Evolutionary conservation across 2,329 filamentous ascomycete genomes (phyloP), one percentile per base, ranked within the genome.

Genomic region (Shiraia bambusicola): DNA sequence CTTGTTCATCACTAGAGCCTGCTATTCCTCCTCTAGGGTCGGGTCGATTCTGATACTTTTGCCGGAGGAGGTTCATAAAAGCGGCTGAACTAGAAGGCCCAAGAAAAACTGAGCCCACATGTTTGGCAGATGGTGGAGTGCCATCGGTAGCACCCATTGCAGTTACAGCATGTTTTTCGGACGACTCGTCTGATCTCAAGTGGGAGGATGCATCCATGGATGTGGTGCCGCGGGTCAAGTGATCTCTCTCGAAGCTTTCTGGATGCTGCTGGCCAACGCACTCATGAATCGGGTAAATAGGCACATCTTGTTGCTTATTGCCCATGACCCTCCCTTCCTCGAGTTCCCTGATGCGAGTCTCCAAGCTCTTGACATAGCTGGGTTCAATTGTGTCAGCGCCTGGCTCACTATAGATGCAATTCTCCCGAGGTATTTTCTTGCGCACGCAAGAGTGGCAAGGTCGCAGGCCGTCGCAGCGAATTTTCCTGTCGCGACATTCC

Each of bases 401-500:
- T 15, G 33, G 33, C 14, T 37, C 40, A 11, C 26, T 29, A 28
- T 37, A 37, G n/a, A 32, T 38, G 26, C 40, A 43, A 10, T 38
- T 17, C 27, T 38, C 40, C 11, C 34, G 27, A 8, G 22, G 13
- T 10, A 43, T 22, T 15, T 30, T 37, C 29, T 43, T 43, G 15
- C 34, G 27, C 6, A 17, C 33, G 29, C 40, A 43, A 15, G 40
- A 33, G 27, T 34, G 27, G 17, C 40, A 43, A 22, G 40, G 40
- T 22, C 28, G 28, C 3, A n/a, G 22, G n/a, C 40, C 40, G 15
- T 43, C 40, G 15, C 40, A 43, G 9, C 40, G 40, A n/a, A 43
- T 43, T 29, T 43, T 43, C 3, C 40, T 34, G 27, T 43, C 40
- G 9, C 40, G 16, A 14, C 40, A 43, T 27, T 43, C 40, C 14